These are phyloP conservation scores for Teunomyces barrocoloradensis DNA, from an alignment of 805 yeast species.

Conservation along the genomic window DNA sequence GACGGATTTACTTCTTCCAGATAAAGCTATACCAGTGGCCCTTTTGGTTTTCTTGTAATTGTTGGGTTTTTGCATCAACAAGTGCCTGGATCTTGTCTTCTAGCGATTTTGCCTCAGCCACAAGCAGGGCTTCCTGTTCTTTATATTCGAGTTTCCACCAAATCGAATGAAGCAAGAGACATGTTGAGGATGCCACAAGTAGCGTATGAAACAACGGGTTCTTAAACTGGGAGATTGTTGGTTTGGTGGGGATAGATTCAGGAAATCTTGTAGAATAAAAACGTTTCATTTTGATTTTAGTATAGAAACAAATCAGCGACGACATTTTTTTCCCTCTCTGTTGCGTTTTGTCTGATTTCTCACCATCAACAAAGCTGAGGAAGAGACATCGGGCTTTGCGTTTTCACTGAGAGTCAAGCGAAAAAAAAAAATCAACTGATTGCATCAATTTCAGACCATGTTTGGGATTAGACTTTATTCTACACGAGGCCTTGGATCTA, in stretches of 20 bases:
- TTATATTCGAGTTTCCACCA: slow-evolving; percentile 33
- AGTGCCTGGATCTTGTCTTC: slow-evolving; percentile 26
- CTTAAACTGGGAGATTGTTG: slow-evolving; percentile 35
- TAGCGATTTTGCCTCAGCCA: slow-evolving; percentile 15
- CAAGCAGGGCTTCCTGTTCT: slow-evolving; percentile 18
- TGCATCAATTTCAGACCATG: neutral
- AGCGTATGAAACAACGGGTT: slow-evolving; percentile 38
- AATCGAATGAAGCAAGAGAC: slow-evolving; percentile 32
- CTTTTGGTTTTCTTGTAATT: slow-evolving; percentile 12
- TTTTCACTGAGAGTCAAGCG: neutral
- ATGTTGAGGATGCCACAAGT: slow-evolving; percentile 38
- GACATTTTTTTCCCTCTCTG: neutral
- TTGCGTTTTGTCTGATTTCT: neutral
- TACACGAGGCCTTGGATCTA: neutral
- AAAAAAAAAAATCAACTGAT: slow-evolving; percentile 6
- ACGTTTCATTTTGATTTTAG: neutral
- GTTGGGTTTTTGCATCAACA: slow-evolving; percentile 25
- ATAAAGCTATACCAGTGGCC: slow-evolving; percentile 13
- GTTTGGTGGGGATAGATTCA: slow-evolving; percentile 17
- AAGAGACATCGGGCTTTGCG: slow-evolving; percentile 1
- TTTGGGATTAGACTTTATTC: slow-evolving; percentile 2
- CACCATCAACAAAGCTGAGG: neutral
- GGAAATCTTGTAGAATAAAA: slow-evolving; percentile 2
- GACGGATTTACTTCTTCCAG: slow-evolving; percentile 5
- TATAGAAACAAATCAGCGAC: neutral